Evolutionary conservation across 208 protist genomes (phyloP).

Genomic region (Wallacemonas collosoma): DNA sequence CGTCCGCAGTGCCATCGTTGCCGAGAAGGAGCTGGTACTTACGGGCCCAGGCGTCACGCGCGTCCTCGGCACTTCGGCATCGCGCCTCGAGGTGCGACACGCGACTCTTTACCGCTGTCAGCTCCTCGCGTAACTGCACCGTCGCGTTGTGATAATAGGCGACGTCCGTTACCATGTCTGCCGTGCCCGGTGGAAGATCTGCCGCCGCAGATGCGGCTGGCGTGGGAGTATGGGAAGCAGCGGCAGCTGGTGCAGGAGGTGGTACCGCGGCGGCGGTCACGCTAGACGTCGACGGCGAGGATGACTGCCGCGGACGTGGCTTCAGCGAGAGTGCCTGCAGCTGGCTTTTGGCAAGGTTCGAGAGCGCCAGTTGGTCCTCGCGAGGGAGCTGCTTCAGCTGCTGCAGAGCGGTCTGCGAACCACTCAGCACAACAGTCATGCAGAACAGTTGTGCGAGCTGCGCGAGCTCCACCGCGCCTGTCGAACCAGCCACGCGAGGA

Average conservation of each 20-base stretch:
- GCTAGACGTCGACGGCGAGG: neutral
- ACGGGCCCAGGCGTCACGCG: constrained; percentile 38
- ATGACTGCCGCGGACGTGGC: constrained; percentile 24
- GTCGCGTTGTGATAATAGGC: constrained; percentile 41
- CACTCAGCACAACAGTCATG: constrained; percentile 63
- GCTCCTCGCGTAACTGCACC: constrained; percentile 52
- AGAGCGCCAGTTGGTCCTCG: constrained; percentile 58
- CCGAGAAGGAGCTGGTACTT: constrained; percentile 56
- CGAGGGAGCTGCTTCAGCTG: constrained; percentile 47
- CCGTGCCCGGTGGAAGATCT: constrained; percentile 8
- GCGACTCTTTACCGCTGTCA: constrained; percentile 33
- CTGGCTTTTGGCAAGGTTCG: constrained; percentile 47
- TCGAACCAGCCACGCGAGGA: neutral
- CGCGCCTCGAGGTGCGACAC: constrained; percentile 43
- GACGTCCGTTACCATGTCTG: constrained; percentile 27
- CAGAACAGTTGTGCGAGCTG: constrained; percentile 47
- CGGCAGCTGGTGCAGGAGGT: too few species aligned
- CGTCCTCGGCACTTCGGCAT: constrained; percentile 33
- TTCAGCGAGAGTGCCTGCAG: constrained; percentile 45
- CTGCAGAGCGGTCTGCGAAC: constrained; percentile 31
- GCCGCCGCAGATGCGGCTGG: neutral
- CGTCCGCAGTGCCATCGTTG: constrained; percentile 21
- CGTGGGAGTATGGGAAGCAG: too few species aligned
- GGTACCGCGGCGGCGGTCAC: neutral
- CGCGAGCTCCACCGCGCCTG: constrained; percentile 9